These are phyloP conservation scores for Tulasnella sp. DNA, from an alignment of 768 basidiomycete genomes.

Conservation along the genomic window DNA sequence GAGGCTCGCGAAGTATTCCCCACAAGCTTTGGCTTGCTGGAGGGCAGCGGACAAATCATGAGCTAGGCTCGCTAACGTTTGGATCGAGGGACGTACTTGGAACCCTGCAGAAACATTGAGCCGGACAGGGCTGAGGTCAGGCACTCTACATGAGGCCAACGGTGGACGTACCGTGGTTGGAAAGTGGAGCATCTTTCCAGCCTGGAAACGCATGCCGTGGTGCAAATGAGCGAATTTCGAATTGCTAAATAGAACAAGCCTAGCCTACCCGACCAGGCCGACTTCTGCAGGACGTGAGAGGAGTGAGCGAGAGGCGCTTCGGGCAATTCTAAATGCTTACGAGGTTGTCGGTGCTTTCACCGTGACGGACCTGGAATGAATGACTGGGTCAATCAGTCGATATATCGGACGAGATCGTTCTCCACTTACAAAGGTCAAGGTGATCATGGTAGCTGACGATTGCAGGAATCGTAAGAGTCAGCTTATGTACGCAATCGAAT, in stretches of 20 bases:
- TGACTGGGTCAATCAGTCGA: background rate
- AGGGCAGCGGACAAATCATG: background rate
- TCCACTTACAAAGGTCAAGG: constrained; percentile 7
- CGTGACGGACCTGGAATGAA: constrained; percentile 14
- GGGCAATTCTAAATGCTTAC: background rate
- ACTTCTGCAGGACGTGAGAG: background rate
- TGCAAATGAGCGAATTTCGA: background rate
- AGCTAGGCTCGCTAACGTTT: background rate
- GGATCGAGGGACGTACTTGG: background rate
- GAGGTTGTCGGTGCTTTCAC: constrained; percentile 17
- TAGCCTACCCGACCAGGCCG: constrained; percentile 11
- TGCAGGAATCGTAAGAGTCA: too few relatives aligned
- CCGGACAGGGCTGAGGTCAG: background rate
- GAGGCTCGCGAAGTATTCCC: constrained; percentile 20
- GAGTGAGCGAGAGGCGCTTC: background rate
- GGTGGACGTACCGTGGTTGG: constrained; percentile 24
- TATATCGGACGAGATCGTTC: background rate
- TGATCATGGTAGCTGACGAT: too few relatives aligned
- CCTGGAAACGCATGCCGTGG: constrained; percentile 18
- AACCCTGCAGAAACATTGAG: background rate
- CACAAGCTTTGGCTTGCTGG: constrained; percentile 28
- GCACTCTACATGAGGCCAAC: background rate
- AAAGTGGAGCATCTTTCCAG: constrained; percentile 28
- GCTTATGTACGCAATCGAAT: too few relatives aligned
- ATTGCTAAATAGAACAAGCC: background rate